Evolutionary conservation across 768 basidiomycete species (phyloP).

Genomic region (Boletus vinaceobasis): DNA sequence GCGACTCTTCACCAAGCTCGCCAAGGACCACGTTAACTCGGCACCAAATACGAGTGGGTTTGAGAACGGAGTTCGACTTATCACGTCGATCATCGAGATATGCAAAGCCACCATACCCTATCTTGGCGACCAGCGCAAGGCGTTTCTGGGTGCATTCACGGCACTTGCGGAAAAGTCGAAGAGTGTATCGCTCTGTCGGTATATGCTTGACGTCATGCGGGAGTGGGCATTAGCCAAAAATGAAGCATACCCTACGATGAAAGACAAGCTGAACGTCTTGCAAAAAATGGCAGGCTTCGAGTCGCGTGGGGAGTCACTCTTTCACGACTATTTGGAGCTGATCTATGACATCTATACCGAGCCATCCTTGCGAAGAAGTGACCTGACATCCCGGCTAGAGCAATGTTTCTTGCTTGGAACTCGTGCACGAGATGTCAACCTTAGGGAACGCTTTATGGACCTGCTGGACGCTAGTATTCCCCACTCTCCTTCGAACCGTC

Average conservation of each 20-base stretch:
- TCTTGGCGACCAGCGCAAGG: constrained; percentile 83
- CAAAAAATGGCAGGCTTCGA: constrained; percentile 88
- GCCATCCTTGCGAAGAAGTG: constrained; percentile 79
- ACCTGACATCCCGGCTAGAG: constrained; percentile 90
- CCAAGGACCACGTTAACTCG: constrained; percentile 81
- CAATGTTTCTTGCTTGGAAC: constrained; percentile 91
- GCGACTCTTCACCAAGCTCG: constrained; percentile 79
- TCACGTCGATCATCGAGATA: constrained; percentile 82
- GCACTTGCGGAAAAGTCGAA: constrained; percentile 89
- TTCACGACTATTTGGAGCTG: constrained; percentile 80
- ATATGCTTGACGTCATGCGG: constrained; percentile 79
- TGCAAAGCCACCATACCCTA: constrained; percentile 76
- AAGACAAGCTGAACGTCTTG: constrained; percentile 89
- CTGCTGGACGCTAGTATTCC: constrained; percentile 87
- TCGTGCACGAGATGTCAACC: constrained; percentile 70
- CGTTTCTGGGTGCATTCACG: constrained; percentile 72
- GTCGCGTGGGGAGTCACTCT: constrained; percentile 71
- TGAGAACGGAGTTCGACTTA: constrained; percentile 59
- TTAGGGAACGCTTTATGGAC: constrained; percentile 86
- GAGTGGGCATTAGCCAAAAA: constrained; percentile 88
- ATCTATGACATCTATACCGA: constrained; percentile 95
- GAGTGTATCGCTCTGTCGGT: constrained; percentile 71
- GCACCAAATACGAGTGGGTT: constrained; percentile 45
- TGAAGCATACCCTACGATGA: constrained; percentile 86
- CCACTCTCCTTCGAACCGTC: constrained; percentile 71